Base-by-base conservation (phyloP, 2,329 filamentous ascomycete genomes). In the Hymenoscyphus infarciens region DNA sequence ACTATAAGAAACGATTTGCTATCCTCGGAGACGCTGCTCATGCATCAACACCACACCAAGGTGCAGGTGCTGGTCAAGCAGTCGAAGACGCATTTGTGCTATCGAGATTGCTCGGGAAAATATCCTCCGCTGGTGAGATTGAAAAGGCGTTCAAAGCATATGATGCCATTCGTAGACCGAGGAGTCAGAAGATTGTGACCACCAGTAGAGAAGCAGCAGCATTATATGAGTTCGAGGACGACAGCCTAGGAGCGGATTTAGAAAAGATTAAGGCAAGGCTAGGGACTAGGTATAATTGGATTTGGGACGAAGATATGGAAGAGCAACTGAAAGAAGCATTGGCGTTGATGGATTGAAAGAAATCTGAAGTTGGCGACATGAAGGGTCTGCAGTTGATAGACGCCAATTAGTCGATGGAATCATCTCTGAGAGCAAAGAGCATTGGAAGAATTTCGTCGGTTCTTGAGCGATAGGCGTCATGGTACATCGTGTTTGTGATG, bases 401-500 rank as follows among this genome's bases (percentile, higher is more conserved):
- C 1, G 45, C 19, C 19, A 22, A 13, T 66, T 65, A 88, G 69
- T 88, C 83, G 39, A 87, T 79, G 2, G 78, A 78, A 68, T 87
- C 83, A 64, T 97, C 92, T 67, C 92, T 84, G 73, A 97, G 75
- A 59, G 82, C 84, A 73, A 96, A 95, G 3, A 97, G 78, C 70
- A 89, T 84, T 69, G 84, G 84, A 70, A 97, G 79, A 19, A 97
- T 85, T 68, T 96, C 90, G 31, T 91, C 89, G 4, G 87, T 80
- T 76, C 86, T 90, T 59, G 82, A 82, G 63, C 91, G 82, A 53
- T 97, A 75, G 0, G 90, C 94, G 72, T 95, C 89, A 75, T 98
- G 94, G 72, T 95, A 95, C 82, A 96, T 85, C 27, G 83, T 81
- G 74, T 97, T 97, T 45, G 92, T 97, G 72, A 95, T 85, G 70